Evolutionary conservation across 2,329 filamentous ascomycete genomes (phyloP).

Genomic region (Colletotrichum shisoi): DNA sequence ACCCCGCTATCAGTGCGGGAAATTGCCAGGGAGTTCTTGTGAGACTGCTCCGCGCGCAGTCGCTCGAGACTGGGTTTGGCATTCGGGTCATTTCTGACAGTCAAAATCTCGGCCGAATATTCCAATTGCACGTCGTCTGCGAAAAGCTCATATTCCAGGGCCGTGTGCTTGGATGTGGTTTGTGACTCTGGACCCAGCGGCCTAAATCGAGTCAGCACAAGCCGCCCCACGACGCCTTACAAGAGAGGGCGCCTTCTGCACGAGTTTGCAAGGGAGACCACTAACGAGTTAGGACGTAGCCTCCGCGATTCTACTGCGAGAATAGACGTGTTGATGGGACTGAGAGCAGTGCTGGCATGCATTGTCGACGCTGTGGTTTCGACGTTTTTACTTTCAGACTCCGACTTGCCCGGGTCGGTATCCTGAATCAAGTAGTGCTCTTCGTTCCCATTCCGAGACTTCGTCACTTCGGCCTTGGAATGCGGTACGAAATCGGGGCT

Average conservation of each 20-base stretch:
- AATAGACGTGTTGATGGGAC: constrained; percentile 29
- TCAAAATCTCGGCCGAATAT: constrained; percentile 50
- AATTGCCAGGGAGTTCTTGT: constrained; percentile 43
- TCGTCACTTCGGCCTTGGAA: neutral
- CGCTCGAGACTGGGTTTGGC: constrained; percentile 51
- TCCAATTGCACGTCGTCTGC: constrained; percentile 50
- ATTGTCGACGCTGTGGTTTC: constrained; percentile 12
- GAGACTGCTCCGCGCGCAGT: constrained; percentile 38
- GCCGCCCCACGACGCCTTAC: constrained; percentile 43
- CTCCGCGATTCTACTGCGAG: neutral
- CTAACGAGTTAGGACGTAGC: constrained; percentile 24
- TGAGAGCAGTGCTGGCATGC: constrained; percentile 16
- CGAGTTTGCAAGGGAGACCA: constrained; percentile 22
- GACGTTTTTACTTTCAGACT: constrained; percentile 1
- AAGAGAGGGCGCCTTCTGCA: constrained; percentile 18
- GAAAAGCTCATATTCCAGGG: constrained; percentile 59
- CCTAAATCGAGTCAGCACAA: constrained; percentile 48
- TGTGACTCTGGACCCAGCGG: constrained; percentile 49
- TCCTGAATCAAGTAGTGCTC: constrained; percentile 3
- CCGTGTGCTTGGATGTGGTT: constrained; percentile 58
- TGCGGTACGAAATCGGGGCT: constrained; percentile 48
- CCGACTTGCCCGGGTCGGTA: neutral
- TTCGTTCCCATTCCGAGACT: neutral
- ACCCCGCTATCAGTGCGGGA: constrained; percentile 60
- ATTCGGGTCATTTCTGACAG: constrained; percentile 54